Evolutionary conservation across 2,329 filamentous ascomycete species (phyloP), one percentile per base, ranked within the genome.

Genomic region (Aspergillus tamarii): DNA sequence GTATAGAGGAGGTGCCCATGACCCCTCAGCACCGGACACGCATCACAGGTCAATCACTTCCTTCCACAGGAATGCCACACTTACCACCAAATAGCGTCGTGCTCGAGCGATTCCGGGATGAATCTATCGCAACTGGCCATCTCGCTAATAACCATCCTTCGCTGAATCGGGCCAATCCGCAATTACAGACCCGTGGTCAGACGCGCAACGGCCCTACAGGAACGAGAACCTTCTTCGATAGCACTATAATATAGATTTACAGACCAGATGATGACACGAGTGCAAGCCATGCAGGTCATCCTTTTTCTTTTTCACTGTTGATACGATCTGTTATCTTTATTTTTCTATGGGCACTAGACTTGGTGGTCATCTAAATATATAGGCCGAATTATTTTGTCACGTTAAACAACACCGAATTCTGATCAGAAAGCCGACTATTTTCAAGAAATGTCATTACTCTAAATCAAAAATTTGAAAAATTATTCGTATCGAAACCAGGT

Each of bases 21-120:
- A 72, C 67, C 11, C 69, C 66, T 3, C 66, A 73, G 32, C 73
- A 76, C 57, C 72, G 72, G 26, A 74, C 73, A 36, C 72, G 72
- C 16, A 69, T 76, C 26, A 64, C 67, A 12, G 67, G 62, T 4
- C 62, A 58, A 16, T 56, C 66, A 34, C 71, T 70, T 26, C 67
- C 67, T 7, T 65, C 69, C 4, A 70, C 73, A 2, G 54, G 57
- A 14, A 50, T 67, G 30, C 68, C 73, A 8, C 67, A 69, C 6
- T 64, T 76, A 19, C 73, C 73, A 11, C 60, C 67, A 8, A 67
- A 67, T 1, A 68, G 67, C 45, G 66, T 66, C 11, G 69, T 76
- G 30, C 60, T 69, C 32, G 69, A 71, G 19, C 66, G 70, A 1
- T 74, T 75, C 65, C 70, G 70, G 45, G 56, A 53, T 26, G 58